These are phyloP conservation scores for Leccinum disarticulatum DNA, from an alignment of 768 basidiomycete species.

Conservation along the genomic window DNA sequence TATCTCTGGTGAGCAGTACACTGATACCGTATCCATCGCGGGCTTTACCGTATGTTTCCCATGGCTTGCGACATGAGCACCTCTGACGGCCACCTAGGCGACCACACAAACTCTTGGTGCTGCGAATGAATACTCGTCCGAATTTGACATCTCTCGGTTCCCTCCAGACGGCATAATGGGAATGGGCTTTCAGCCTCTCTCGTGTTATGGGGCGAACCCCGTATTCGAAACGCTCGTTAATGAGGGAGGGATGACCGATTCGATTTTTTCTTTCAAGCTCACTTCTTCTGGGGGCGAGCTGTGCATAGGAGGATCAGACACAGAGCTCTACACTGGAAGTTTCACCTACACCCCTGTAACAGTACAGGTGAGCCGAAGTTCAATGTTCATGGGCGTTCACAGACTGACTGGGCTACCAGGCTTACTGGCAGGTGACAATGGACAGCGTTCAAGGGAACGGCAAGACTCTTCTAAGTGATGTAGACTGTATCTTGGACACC, in stretches of 20 bases:
- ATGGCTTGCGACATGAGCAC: background rate
- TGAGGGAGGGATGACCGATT: background rate
- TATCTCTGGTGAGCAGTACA: background rate
- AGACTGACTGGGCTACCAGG: background rate
- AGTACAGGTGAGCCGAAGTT: background rate
- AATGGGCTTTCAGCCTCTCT: background rate
- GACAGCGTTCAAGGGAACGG: background rate
- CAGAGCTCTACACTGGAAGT: background rate
- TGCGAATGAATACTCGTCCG: background rate
- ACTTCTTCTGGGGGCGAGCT: background rate
- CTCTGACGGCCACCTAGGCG: background rate
- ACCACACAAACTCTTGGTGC: background rate
- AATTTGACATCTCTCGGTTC: background rate
- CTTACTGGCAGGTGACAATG: background rate
- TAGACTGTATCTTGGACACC: background rate
- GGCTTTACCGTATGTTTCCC: background rate
- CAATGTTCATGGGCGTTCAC: background rate
- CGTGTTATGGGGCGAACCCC: background rate
- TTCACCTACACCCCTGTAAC: background rate
- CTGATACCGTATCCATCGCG: background rate
- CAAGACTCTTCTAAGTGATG: background rate
- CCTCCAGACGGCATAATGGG: background rate
- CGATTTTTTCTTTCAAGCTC: background rate
- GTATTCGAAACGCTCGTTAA: background rate
- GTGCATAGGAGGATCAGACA: background rate